phyloP scores from a whole-genome alignment of 1,284 basidiomycete genomes.

The Pterulicium gracile region DNA sequence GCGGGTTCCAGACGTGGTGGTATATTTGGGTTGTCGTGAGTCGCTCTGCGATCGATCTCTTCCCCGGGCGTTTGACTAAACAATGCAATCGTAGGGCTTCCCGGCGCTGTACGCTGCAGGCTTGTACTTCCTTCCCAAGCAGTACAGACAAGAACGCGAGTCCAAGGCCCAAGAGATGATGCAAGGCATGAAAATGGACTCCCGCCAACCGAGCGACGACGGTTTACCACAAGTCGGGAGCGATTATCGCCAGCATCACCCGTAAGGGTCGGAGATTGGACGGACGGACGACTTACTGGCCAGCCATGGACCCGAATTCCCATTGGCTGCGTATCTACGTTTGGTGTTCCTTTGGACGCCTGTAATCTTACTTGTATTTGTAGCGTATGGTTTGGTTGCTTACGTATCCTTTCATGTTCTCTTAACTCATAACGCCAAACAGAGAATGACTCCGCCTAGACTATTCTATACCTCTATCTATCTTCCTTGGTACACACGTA shows the following conservation, averaged over 20 bases:
- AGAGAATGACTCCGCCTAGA: too few species aligned
- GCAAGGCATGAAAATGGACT: not conserved
- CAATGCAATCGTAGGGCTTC: conserved; percentile 14
- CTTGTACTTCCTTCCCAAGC: conserved; percentile 19
- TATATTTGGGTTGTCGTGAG: conserved; percentile 43
- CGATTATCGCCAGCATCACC: not conserved
- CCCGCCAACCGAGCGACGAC: not conserved
- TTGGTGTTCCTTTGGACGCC: too few species aligned
- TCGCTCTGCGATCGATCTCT: conserved; percentile 8
- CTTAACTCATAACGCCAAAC: too few species aligned
- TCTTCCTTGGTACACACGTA: too few species aligned
- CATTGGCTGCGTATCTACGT: too few species aligned
- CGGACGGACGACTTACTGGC: too few species aligned
- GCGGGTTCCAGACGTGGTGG: conserved; percentile 32
- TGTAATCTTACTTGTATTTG: too few species aligned
- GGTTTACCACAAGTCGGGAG: not conserved
- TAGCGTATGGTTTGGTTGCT: too few species aligned
- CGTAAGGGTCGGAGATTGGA: too few species aligned
- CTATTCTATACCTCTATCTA: too few species aligned
- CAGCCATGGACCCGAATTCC: too few species aligned
- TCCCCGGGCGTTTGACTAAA: not conserved
- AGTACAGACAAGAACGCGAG: conserved; percentile 18
- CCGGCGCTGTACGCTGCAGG: conserved; percentile 20
- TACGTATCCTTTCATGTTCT: too few species aligned
- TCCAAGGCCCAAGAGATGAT: not conserved